Conservation (phyloP, 768 basidiomycete genomes). For the Psilocybe cyanescens region DNA sequence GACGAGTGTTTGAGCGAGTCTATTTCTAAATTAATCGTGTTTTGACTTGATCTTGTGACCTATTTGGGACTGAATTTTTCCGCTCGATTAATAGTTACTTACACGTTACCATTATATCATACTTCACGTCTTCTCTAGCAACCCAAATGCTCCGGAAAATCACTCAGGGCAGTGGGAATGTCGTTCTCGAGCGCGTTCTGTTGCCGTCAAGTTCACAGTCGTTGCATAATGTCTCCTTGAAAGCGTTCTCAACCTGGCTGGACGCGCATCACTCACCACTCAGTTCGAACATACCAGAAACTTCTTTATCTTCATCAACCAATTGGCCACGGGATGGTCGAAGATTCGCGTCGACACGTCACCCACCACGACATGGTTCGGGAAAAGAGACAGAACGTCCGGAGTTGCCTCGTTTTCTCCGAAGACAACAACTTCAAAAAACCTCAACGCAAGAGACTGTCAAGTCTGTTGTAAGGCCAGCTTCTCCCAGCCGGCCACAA, state of each 20-base stretch:
- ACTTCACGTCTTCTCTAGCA: background rate
- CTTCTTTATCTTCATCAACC: background rate
- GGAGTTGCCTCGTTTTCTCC: constrained; percentile 26
- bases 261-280: constrained; percentile 17
- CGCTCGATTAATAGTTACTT: constrained; percentile 3
- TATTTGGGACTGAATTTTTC: constrained; percentile 19
- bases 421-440: constrained; percentile 16
- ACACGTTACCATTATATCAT: constrained; percentile 8
- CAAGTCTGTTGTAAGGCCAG: background rate
- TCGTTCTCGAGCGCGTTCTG: constrained; percentile 4
- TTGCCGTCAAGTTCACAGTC: constrained; percentile 3
- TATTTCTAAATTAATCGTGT: constrained; percentile 10
- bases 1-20: background rate
- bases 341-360: constrained; percentile 23
- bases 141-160: constrained; percentile 22
- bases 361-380: constrained; percentile 6
- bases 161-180: constrained; percentile 5
- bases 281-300: constrained; percentile 2
- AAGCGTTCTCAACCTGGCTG: constrained; percentile 24
- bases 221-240: constrained; percentile 7
- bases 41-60: constrained; percentile 1
- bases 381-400: constrained; percentile 9
- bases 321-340: constrained; percentile 2
- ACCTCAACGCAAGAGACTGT: background rate
- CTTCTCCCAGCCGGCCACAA: background rate